phyloP scores from a whole-genome alignment of 441 rosid genomes.

The Gossypium gossypioides region DNA sequence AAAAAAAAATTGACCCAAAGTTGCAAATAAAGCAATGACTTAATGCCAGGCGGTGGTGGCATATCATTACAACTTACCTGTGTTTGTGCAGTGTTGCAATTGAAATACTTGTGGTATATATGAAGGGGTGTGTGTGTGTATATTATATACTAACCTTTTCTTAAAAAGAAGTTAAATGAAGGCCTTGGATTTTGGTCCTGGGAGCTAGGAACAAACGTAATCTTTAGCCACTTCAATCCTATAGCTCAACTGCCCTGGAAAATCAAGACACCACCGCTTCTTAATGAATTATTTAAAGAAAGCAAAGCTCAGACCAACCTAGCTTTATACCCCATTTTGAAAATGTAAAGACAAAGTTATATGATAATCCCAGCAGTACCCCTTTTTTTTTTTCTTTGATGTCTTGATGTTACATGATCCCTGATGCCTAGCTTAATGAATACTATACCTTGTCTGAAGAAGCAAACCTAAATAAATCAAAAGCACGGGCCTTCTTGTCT shows the following conservation, averaged over 20 bases:
- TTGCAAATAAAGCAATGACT: no score
- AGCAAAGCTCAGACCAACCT: constrained; percentile 9
- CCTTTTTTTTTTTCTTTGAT: constrained; percentile 12
- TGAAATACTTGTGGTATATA: neutral
- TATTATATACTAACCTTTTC: constrained; percentile 24
- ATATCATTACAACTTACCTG: neutral
- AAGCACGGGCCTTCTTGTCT: constrained; percentile 39
- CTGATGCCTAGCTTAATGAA: constrained; percentile 55
- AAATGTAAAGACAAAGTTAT: constrained; percentile 50
- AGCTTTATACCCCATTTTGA: constrained; percentile 25
- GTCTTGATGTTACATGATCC: constrained; percentile 30
- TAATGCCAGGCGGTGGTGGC: no score
- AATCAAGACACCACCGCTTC: constrained; percentile 31
- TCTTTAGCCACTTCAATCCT: constrained; percentile 20
- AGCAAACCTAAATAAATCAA: constrained; percentile 37
- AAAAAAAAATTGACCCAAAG: no score
- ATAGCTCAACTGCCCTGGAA: constrained; percentile 29
- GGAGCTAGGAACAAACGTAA: constrained; percentile 21
- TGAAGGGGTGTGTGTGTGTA: constrained; percentile 3
- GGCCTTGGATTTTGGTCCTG: constrained; percentile 25
- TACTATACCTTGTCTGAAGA: constrained; percentile 52
- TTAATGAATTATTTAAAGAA: constrained; percentile 27
- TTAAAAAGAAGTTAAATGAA: constrained; percentile 8
- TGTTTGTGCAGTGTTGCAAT: neutral
- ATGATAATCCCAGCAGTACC: constrained; percentile 31